Percentiles rank a stretch among this genome's conserved stretches.
Conservation (phyloP, 768 basidiomycete genomes). For the Boletus tylopilopsis region DNA sequence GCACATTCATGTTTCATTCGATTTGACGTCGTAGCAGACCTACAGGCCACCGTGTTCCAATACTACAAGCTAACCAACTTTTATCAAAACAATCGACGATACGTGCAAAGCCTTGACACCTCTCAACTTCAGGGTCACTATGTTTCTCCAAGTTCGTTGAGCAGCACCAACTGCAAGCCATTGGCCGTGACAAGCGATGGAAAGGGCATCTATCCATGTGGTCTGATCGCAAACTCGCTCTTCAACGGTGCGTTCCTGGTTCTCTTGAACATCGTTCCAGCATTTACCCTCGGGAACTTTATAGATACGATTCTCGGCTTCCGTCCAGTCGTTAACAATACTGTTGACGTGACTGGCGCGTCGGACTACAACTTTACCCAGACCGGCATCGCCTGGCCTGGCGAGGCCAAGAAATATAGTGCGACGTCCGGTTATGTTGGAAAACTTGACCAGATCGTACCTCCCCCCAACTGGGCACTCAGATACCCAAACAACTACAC, state of each 20-base stretch:
- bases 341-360: too few relatives aligned
- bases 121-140: conserved; percentile 79
- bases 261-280: not conserved
- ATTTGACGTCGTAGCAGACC: conserved; percentile 78
- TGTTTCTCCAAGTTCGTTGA: conserved; percentile 46
- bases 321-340: conserved; percentile 40
- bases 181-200: conserved; percentile 49
- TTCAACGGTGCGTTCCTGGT: conserved; percentile 73
- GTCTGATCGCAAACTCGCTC: conserved; percentile 92
- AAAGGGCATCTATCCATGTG: conserved; percentile 86
- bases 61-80: conserved; percentile 98
- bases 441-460: conserved; percentile 63
- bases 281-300: not conserved
- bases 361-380: conserved; percentile 69
- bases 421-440: conserved; percentile 48
- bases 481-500: conserved; percentile 77
- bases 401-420: conserved; percentile 88
- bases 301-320: conserved; percentile 79
- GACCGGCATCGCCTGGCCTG: conserved; percentile 91
- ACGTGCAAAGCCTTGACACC: conserved; percentile 86
- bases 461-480: conserved; percentile 88
- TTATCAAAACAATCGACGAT: conserved; percentile 97
- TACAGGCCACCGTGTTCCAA: conserved; percentile 73
- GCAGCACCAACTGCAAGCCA: conserved; percentile 84
- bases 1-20: conserved; percentile 68